Conservation (phyloP, 2,329 filamentous ascomycete genomes). For the Colletotrichum cereale region DNA sequence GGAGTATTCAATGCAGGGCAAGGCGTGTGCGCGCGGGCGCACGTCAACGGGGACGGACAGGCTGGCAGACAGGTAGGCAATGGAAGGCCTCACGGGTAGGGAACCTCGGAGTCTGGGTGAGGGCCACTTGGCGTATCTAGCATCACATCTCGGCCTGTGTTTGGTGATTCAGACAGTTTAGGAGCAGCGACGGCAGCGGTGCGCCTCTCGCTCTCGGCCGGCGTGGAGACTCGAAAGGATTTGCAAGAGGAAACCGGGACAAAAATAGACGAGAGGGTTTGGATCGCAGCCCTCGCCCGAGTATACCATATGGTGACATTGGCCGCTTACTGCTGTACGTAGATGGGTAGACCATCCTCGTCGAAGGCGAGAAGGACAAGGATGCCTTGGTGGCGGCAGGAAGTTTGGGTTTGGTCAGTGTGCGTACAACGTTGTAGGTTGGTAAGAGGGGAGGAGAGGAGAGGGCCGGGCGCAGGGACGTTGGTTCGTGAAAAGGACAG, state of each 20-base stretch:
- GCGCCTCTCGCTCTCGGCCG: neutral
- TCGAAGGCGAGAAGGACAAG: conserved; percentile 2
- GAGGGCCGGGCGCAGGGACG: conserved; percentile 10
- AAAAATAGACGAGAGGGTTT: conserved; percentile 30
- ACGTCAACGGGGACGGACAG: neutral
- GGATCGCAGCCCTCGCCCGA: conserved; percentile 30
- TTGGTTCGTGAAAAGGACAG: neutral
- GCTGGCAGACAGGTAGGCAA: neutral
- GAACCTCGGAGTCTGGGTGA: neutral
- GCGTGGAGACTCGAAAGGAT: neutral
- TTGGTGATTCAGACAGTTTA: neutral
- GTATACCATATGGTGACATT: conserved; percentile 2
- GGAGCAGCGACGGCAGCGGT: neutral
- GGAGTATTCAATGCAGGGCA: conserved; percentile 1
- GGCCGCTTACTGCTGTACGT: neutral
- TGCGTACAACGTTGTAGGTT: neutral
- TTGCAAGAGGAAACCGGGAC: neutral
- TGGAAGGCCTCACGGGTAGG: neutral
- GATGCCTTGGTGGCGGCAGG: conserved; percentile 7
- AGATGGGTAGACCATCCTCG: neutral
- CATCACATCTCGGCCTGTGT: neutral
- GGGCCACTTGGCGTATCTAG: neutral
- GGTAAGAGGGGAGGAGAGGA: neutral
- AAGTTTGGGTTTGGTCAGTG: conserved; percentile 17
- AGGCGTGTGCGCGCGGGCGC: neutral